Evolutionary conservation across 192 early-diverging fungal species (phyloP).

Genomic region (Geranomyces variabilis): DNA sequence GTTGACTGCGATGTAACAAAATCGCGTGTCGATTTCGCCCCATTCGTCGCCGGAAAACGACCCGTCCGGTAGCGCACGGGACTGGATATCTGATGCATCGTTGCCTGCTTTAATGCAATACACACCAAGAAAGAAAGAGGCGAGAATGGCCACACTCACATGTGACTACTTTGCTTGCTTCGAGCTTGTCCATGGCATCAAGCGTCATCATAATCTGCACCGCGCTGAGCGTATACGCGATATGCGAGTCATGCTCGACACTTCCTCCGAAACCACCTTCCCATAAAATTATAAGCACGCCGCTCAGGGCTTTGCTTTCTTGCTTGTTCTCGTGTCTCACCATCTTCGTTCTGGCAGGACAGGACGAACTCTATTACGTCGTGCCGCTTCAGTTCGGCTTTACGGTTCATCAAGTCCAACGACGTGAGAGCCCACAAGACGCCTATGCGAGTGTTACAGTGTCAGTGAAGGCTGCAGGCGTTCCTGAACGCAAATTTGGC

Average conservation of each 20-base stretch:
- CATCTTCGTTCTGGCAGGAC: constrained; percentile 78
- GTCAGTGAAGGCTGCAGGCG: neutral
- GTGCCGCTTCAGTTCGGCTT: constrained; percentile 68
- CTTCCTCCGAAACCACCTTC: constrained; percentile 90
- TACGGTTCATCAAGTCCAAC: constrained; percentile 68
- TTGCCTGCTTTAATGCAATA: no score
- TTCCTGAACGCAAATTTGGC: neutral
- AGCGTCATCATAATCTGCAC: constrained; percentile 84
- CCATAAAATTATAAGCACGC: neutral
- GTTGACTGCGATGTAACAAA: constrained; percentile 84
- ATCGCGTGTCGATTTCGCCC: constrained; percentile 95
- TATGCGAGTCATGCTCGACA: constrained; percentile 84
- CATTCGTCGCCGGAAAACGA: constrained; percentile 90
- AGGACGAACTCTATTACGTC: constrained; percentile 80
- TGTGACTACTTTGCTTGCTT: constrained; percentile 62
- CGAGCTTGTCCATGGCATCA: constrained; percentile 78
- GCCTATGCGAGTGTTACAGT: neutral
- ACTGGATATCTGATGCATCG: neutral
- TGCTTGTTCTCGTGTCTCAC: constrained; percentile 36
- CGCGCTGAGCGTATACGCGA: constrained; percentile 88
- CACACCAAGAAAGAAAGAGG: no score
- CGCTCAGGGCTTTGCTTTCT: neutral
- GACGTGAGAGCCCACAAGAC: constrained; percentile 94
- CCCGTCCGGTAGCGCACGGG: constrained; percentile 49
- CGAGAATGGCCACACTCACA: constrained; percentile 54